Evolutionary conservation across 2,329 filamentous ascomycete species (phyloP), one percentile per base, ranked within the genome.

Genomic region (Diaporthe capsici): DNA sequence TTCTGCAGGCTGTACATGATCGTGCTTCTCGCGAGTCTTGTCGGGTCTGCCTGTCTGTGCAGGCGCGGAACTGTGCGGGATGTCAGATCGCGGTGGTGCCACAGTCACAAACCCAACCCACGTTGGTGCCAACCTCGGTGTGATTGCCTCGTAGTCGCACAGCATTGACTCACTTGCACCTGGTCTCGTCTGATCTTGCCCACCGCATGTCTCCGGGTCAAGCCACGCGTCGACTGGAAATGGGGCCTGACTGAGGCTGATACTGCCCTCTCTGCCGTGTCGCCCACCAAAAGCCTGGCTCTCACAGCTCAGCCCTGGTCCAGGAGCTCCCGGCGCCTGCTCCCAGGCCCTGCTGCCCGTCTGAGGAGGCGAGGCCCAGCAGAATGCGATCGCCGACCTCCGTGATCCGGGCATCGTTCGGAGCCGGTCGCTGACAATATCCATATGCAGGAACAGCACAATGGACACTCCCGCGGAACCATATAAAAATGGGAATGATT

Each of bases 301-400:
- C 42, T 63, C 58, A 37, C 42, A 31, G 17, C 34, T 25, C 34
- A 42, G 57, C 47, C 47, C 60, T 58, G 55, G 60, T 51, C 53
- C 49, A 53, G 53, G 5, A 72, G 53, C 68, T 22, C 42, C 44
- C 25, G 53, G 4, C 74, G 55, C 61, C 53, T 67, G 57, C 20
- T n/a, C 49, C 47, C 65, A 63, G 22, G n/a, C 6, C 49, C 55
- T 49, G 61, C 58, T 47, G 28, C 25, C 47, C 63, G 75, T 71
- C 49, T 71, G 58, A 72, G 39, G 53, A 75, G 72, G 75, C 72
- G 75, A 76, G 58, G 15, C 34, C 72, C 72, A 76, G 42, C 51
- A n/a, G 22, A 13, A 58, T 15, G 39, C 37, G 39, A 28, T 70
- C 74, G 74, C 70, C 74, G 74, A 73, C 61, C 60, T 75, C 74